Evolutionary conservation across 2,329 filamentous ascomycete genomes (phyloP).

Genomic region (Boeremia lycopersici): DNA sequence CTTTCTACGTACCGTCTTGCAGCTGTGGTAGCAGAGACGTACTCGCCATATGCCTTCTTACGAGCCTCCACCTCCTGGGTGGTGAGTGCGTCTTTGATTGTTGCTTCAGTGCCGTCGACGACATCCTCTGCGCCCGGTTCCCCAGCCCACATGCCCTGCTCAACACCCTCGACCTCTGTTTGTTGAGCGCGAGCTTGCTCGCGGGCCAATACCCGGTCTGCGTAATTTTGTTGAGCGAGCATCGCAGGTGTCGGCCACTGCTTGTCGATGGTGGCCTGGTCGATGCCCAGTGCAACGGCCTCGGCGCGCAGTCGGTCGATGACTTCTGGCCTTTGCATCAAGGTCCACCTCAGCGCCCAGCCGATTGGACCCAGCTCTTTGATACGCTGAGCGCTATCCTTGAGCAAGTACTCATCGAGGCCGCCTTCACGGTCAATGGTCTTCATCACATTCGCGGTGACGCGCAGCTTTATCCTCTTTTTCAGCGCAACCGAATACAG

Average conservation of each 20-base stretch:
- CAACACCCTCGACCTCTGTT: constrained; percentile 3
- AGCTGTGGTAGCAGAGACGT: constrained; percentile 20
- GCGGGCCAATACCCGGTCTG: constrained; percentile 16
- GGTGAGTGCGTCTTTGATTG: neutral
- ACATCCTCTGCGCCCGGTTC: constrained; percentile 18
- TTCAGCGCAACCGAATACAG: constrained; percentile 69
- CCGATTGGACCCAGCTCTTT: constrained; percentile 87
- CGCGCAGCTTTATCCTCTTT: constrained; percentile 68
- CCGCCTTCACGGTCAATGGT: constrained; percentile 83
- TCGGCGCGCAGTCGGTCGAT: constrained; percentile 70
- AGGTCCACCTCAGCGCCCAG: constrained; percentile 86
- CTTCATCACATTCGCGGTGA: constrained; percentile 69
- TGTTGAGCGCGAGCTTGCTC: constrained; percentile 15
- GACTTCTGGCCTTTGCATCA: constrained; percentile 79
- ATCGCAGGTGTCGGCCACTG: constrained; percentile 38
- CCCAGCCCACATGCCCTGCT: constrained; percentile 16
- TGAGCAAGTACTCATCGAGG: constrained; percentile 88
- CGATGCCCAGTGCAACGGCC: constrained; percentile 69
- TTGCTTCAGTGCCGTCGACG: constrained; percentile 17
- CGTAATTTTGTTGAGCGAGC: constrained; percentile 20
- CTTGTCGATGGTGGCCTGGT: constrained; percentile 48
- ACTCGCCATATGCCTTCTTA: constrained; percentile 21
- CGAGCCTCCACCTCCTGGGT: constrained; percentile 12
- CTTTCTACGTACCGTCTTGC: constrained; percentile 26
- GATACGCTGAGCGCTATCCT: constrained; percentile 76